phyloP scores from a whole-genome alignment of 2,329 filamentous ascomycete genomes.

The Paracoccidioides brasiliensis region DNA sequence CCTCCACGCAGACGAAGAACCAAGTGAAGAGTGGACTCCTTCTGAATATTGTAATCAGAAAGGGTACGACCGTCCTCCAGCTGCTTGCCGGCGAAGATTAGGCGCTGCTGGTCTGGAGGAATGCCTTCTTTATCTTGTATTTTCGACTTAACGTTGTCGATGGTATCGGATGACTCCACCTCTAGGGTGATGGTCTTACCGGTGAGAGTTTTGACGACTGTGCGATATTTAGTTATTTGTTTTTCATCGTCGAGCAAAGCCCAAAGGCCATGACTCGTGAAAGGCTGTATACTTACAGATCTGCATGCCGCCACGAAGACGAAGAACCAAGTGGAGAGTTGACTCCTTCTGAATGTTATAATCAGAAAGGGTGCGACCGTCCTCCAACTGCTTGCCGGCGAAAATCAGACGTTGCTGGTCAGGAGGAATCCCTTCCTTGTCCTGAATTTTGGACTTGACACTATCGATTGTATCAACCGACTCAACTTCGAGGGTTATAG shows the following conservation, averaged over 20 bases:
- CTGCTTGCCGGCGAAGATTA: slow-evolving; percentile 95
- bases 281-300: slow-evolving; percentile 40
- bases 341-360: slow-evolving; percentile 49
- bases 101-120: slow-evolving; percentile 85
- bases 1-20: slow-evolving; percentile 80
- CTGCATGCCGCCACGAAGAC: slow-evolving; percentile 52
- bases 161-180: slow-evolving; percentile 65
- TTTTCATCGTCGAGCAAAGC: not conserved
- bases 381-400: slow-evolving; percentile 46
- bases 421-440: slow-evolving; percentile 47
- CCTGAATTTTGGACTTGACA: slow-evolving; percentile 47
- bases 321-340: slow-evolving; percentile 62
- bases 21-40: slow-evolving; percentile 74
- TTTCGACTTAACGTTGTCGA: slow-evolving; percentile 94
- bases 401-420: slow-evolving; percentile 48
- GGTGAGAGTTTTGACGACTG: slow-evolving; percentile 46
- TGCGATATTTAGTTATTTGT: slow-evolving; percentile 7
- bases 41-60: slow-evolving; percentile 91
- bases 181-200: slow-evolving; percentile 55
- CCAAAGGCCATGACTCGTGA: no score
- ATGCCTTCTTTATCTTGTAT: slow-evolving; percentile 98
- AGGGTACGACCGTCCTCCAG: slow-evolving; percentile 87
- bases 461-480: slow-evolving; percentile 39
- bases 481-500: slow-evolving; percentile 40
- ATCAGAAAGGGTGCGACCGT: slow-evolving; percentile 42